Base-by-base conservation (phyloP, 1,284 basidiomycete genomes). In the Vanrija humicola region DNA sequence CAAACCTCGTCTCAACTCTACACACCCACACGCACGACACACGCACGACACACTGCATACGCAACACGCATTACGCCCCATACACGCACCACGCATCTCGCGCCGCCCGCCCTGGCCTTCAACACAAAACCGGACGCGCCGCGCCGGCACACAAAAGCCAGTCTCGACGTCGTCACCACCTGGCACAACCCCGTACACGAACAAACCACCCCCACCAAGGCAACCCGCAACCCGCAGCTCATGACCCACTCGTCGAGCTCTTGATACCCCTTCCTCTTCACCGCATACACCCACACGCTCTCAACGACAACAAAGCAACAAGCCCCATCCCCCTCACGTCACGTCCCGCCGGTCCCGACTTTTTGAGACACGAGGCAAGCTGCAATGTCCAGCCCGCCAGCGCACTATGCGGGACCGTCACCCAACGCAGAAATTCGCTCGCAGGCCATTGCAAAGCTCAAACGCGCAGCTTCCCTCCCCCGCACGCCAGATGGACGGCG, bases 391-490 rank as follows among this genome's bases (percentile, higher is more conserved):
- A 34, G 34, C 12, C 34, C 34, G 34, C 40, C n/a, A 42, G 19
- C 34, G 34, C 34, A 34, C 5, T 34, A 34, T 34, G 34, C 34
- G 34, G 34, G 34, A 19, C 50, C 55, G 15, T 54, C 55, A 25
- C 53, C 55, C 7, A 29, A 50, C 9, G 47, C 52, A 18, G 59
- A 61, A 40, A 61, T 61, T 23, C 83, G 90, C 57, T 88, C 89
- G 67, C 83, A 84, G 56, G 88, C 89, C n/a, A 86, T 93, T 57
- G 89, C 89, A 52, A 90, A 86, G 78, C 83, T 94, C 62, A 91
- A 89, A 76, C 84, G 90, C 64, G 90, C 90, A 39, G 89, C 90
- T 47, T 92, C 90, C 19, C 77, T 93, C 26, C 90, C 90, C 38
- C 83, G 90, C 53, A 88, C 88, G 82, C 89, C 90, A 71, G 87